These are phyloP conservation scores for Thraustotheca clavata DNA, from an alignment of 352 stramenopile species.

Conservation along the genomic window DNA sequence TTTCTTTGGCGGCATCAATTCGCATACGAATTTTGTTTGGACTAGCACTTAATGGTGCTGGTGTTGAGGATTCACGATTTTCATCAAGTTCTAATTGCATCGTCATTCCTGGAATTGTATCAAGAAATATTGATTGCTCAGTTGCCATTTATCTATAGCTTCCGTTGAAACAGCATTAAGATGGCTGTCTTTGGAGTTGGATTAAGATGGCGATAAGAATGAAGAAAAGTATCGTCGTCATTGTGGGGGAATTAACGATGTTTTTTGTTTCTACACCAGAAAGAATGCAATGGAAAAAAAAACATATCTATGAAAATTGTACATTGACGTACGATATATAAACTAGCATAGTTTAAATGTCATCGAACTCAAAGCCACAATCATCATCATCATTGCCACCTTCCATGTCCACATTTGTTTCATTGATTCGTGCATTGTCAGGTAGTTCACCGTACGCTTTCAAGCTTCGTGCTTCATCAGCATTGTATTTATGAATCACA, in stretches of 20 bases:
- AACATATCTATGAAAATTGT: not conserved
- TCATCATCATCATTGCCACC: constrained; percentile 82
- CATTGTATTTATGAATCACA: constrained; percentile 98
- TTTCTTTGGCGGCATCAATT: constrained; percentile 68
- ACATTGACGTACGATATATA: not conserved
- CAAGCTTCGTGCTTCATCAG: constrained; percentile 96
- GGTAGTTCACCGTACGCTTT: constrained; percentile 99
- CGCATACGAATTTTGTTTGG: constrained; percentile 42
- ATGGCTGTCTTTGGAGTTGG: not conserved
- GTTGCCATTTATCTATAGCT: not conserved
- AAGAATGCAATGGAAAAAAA: not conserved
- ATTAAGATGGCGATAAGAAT: not conserved
- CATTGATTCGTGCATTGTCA: constrained; percentile 91
- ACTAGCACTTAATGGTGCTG: constrained; percentile 9
- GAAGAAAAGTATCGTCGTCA: not conserved
- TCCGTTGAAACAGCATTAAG: not conserved
- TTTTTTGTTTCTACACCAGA: not conserved
- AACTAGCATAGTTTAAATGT: constrained; percentile 55
- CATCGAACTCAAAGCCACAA: constrained; percentile 86
- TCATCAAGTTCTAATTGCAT: constrained; percentile 17
- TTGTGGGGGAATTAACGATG: not conserved
- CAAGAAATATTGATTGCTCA: not conserved
- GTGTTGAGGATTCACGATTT: constrained; percentile 1
- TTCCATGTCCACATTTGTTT: constrained; percentile 80
- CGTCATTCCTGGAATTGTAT: not conserved